phyloP scores from a whole-genome alignment of 1,139 yeast genomes.

The Protomyces pachydermus region DNA sequence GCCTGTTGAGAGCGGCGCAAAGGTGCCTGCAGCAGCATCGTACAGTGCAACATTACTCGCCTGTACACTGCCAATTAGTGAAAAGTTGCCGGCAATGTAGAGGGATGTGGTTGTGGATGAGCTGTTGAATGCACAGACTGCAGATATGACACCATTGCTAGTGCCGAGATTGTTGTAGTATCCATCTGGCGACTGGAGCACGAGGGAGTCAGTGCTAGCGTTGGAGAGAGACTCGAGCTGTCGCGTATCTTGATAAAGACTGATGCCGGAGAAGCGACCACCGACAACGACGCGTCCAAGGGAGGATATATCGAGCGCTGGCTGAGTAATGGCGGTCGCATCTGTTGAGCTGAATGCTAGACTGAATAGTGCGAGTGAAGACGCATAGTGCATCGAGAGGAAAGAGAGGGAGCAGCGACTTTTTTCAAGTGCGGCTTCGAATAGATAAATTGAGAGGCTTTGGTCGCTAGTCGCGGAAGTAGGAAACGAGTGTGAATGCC shows the following conservation, averaged over 20 bases:
- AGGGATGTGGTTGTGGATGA: constrained; percentile 32
- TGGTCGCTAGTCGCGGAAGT: neutral
- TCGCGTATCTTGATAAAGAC: constrained; percentile 50
- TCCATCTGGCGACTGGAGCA: constrained; percentile 27
- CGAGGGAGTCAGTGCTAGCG: constrained; percentile 24
- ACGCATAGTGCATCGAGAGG: neutral
- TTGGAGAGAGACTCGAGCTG: constrained; percentile 33
- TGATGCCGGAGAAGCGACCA: constrained; percentile 60
- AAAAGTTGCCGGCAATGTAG: constrained; percentile 47
- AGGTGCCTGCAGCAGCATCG: constrained; percentile 47
- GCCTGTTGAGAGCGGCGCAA: constrained; percentile 45
- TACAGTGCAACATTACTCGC: constrained; percentile 50
- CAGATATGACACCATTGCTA: constrained; percentile 38
- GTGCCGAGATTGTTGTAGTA: constrained; percentile 21
- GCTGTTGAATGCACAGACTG: constrained; percentile 39
- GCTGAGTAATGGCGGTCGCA: constrained; percentile 19
- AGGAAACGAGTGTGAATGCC: neutral
- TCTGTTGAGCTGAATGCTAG: neutral
- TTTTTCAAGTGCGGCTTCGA: no score
- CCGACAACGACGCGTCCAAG: constrained; percentile 53
- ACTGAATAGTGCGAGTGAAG: neutral
- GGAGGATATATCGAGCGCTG: constrained; percentile 31
- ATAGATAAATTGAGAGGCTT: no score
- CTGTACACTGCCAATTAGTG: constrained; percentile 41
- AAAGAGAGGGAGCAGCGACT: neutral